Base-by-base conservation (phyloP, 148 eudicot genomes). In the Rhododendron williamsianum region DNA sequence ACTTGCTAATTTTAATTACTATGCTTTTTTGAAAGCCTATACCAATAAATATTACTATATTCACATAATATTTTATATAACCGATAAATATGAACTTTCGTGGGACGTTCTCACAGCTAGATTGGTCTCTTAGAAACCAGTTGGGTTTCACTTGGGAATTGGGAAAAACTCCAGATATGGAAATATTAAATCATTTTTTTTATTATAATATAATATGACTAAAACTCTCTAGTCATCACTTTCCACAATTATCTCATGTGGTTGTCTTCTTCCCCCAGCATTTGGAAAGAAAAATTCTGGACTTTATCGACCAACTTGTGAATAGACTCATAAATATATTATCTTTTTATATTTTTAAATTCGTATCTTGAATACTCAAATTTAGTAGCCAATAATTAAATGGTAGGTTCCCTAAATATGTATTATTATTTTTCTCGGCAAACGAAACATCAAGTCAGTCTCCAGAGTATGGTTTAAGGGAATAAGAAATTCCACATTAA, bases 111-210 rank as follows among this genome's bases (percentile, higher is more conserved):
- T 60, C 82, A 78, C 27, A 46, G 80, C 81, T 36, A 48, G 78
- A 51, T 80, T 80, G 86, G 73, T 71, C 80, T 71, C 58, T 67
- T 9, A 19, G 41, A 63, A 83, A 73, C 72, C 81, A 83, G 88
- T 86, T 83, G 87, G 85, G 72, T 87, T 65, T 79, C 78, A 78
- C 60, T 84, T 83, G 85, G 85, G 49, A 82, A 87, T 78, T 60
- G 83, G 83, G 83, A 25, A 41, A 77, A 87, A 54, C 69, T 84
- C 80, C 85, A 23, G 84, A 83, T 83, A 80, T 71, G n/a, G 67
- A 56, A 65, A 52, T 9, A 63, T 49, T 30, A 38, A 36, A 46
- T 87, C 25, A 78, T 1, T 78, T 45, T 45, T 69, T 21, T 25
- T 7, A 25, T 72, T 84, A 46, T 46, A 7, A 9, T 46, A 16